These are phyloP conservation scores for Floccularia luteovirens DNA, from an alignment of 768 basidiomycete species.

Conservation along the genomic window DNA sequence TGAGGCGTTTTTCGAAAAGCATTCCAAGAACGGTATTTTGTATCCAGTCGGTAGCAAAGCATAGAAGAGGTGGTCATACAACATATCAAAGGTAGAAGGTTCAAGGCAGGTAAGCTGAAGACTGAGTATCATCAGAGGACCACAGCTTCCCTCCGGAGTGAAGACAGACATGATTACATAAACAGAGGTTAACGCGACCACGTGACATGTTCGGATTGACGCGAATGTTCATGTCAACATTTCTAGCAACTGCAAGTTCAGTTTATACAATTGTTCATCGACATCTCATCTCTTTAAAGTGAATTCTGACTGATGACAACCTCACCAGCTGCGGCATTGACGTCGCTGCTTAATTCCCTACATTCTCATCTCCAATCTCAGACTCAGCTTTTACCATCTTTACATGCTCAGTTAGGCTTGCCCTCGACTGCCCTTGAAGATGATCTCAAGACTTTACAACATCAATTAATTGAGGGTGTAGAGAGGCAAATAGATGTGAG, in stretches of 20 bases:
- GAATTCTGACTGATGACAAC: slow-evolving; percentile 17
- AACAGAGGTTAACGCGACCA: too few species aligned
- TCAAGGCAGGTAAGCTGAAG: too few species aligned
- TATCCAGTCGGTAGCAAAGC: not conserved
- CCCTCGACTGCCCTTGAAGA: slow-evolving; percentile 75
- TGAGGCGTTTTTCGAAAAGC: too few species aligned
- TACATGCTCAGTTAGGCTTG: slow-evolving; percentile 81
- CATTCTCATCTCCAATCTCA: slow-evolving; percentile 76
- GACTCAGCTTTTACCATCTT: slow-evolving; percentile 71
- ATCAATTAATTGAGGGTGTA: slow-evolving; percentile 68
- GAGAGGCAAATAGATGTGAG: slow-evolving; percentile 64
- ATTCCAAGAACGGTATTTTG: not conserved
- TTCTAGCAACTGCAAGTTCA: too few species aligned
- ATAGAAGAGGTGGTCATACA: not conserved
- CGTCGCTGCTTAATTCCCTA: slow-evolving; percentile 66
- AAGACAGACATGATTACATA: slow-evolving; percentile 3
- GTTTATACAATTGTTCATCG: too few species aligned
- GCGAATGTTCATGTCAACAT: slow-evolving; percentile 7
- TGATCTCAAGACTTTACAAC: slow-evolving; percentile 68
- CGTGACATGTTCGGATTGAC: slow-evolving; percentile 7
- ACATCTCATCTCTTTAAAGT: too few species aligned
- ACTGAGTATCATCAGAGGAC: too few species aligned
- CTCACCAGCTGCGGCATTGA: slow-evolving; percentile 33
- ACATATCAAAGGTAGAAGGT: not conserved
- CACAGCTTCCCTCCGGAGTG: too few species aligned